Evolutionary conservation across 306 rosid genomes (phyloP).

Genomic region (Acacia confusa): DNA sequence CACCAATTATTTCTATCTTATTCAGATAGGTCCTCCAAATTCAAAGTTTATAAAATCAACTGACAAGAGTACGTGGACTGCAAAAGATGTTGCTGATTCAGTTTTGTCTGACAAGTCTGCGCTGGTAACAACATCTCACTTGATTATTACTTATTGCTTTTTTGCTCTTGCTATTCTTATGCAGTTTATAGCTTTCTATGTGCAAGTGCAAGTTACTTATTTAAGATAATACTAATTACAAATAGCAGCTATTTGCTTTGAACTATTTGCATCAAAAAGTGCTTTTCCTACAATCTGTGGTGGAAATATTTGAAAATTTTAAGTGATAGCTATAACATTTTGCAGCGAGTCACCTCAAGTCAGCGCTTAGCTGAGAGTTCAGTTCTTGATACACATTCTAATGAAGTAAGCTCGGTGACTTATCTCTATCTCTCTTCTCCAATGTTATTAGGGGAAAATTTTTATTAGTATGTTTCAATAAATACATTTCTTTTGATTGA

Average conservation of each 20-base stretch:
- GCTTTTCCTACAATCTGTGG: slow-evolving; percentile 2
- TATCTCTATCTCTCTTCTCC: slow-evolving; percentile 20
- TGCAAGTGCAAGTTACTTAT: neutral
- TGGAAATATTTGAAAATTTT: slow-evolving; percentile 4
- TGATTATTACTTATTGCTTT: slow-evolving; percentile 1
- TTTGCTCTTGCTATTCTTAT: slow-evolving; percentile 20
- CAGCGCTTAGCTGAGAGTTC: slow-evolving; percentile 95
- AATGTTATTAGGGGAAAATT: neutral
- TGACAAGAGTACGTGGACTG: slow-evolving; percentile 86
- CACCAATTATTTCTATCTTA: slow-evolving; percentile 13
- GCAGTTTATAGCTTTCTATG: neutral
- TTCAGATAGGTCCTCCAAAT: slow-evolving; percentile 14
- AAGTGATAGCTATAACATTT: slow-evolving; percentile 34
- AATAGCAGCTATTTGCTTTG: neutral
- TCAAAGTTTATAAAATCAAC: slow-evolving; percentile 55
- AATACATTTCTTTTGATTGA: neutral
- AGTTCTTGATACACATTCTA: slow-evolving; percentile 81
- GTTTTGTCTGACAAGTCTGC: slow-evolving; percentile 94
- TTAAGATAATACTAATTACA: neutral
- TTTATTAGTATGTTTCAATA: neutral
- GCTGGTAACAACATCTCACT: slow-evolving; percentile 53
- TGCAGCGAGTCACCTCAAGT: slow-evolving; percentile 93
- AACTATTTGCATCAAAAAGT: slow-evolving; percentile 12
- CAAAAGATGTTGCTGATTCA: slow-evolving; percentile 92
- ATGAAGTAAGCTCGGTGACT: slow-evolving; percentile 59